Evolutionary conservation across 371 early-diverging fungal species (phyloP).

Genomic region (Rhizopus sp.): DNA sequence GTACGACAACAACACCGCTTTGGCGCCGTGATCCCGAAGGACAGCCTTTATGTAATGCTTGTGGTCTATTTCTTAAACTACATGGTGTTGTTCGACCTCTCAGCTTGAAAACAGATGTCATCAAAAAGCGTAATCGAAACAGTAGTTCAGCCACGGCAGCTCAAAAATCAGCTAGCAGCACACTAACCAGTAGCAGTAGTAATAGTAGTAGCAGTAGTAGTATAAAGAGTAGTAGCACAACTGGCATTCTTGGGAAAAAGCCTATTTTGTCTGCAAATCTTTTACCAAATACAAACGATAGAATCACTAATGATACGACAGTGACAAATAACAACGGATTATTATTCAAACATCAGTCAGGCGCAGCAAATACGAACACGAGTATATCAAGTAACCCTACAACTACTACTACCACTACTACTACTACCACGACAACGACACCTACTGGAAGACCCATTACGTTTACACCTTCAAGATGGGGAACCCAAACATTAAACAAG

Average conservation of each 20-base stretch:
- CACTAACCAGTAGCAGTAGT: not conserved
- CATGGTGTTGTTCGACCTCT: slow-evolving; percentile 87
- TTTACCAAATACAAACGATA: slow-evolving; percentile 2
- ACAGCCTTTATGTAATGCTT: slow-evolving; percentile 67
- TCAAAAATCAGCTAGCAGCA: slow-evolving; percentile 1
- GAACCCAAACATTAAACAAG: slow-evolving; percentile 28
- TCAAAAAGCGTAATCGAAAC: slow-evolving; percentile 80
- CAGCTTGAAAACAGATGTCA: slow-evolving; percentile 80
- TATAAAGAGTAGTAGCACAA: not conserved
- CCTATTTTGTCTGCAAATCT: slow-evolving; percentile 6
- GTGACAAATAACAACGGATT: not conserved
- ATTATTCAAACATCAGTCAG: not conserved
- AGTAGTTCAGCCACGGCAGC: slow-evolving; percentile 4
- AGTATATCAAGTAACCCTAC: slow-evolving; percentile 4
- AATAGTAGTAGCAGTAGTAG: not conserved
- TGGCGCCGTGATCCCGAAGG: slow-evolving; percentile 93
- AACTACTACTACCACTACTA: not conserved
- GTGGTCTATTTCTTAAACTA: slow-evolving; percentile 76
- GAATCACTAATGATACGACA: not conserved
- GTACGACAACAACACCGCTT: slow-evolving; percentile 89
- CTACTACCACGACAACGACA: not conserved
- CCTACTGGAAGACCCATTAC: slow-evolving; percentile 28
- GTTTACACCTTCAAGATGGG: slow-evolving; percentile 36
- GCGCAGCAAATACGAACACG: not conserved
- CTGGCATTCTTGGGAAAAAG: slow-evolving; percentile 9